Base-by-base conservation (phyloP, 495 filamentous ascomycete genomes). In the Annulohypoxylon bovei region DNA sequence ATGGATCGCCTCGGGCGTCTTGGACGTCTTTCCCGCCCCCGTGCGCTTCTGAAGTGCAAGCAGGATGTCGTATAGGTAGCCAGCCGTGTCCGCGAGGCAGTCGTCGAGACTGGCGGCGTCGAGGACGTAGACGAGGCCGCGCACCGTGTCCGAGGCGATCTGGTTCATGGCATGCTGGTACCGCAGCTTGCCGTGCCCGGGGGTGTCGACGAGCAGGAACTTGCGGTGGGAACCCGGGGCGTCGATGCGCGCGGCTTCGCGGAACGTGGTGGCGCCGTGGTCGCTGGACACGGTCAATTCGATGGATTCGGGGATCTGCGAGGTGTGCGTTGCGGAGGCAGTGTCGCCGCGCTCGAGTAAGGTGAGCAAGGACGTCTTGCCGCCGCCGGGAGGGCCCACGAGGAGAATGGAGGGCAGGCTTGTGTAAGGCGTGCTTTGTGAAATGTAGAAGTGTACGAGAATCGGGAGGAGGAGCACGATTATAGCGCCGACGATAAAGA, bases 101-200 rank as follows among this genome's bases (percentile, higher is more conserved):
- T 86, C 81, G 32, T 84, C 78, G 4, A 97, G 78, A 6, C 88
- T 85, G 0, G 94, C 92, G 11, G 95, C 90, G 79, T 99, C 95
- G 22, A 97, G 87, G 62, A 97, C 81, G 80, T 93, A 98, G 32
- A 98, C 81, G 40, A 99, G 81, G 16, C 75, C 75, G 1, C 62
- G 64, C 32, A 75, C 44, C 25, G 63, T 68, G n/a, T 28, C 35
- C 6, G 75, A 37, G n/a, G 91, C 93, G 39, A 65, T 87, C n/a
- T 86, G 71, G 33, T 74, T 76, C 20, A 79, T 62, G 46, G 87
- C 76, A n/a, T 85, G 78, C 77, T 86, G 72, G 66, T 86, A 83
- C 50, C 95, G 92, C 6, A 98, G 88, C 77, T 99, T 99, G 55
- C 93, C 94, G 84, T 98, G 95, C 59, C 95, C 95, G 1, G 95